Evolutionary conservation across 2,329 filamentous ascomycete species (phyloP).

Genomic region (Furcasterigmium furcatum): DNA sequence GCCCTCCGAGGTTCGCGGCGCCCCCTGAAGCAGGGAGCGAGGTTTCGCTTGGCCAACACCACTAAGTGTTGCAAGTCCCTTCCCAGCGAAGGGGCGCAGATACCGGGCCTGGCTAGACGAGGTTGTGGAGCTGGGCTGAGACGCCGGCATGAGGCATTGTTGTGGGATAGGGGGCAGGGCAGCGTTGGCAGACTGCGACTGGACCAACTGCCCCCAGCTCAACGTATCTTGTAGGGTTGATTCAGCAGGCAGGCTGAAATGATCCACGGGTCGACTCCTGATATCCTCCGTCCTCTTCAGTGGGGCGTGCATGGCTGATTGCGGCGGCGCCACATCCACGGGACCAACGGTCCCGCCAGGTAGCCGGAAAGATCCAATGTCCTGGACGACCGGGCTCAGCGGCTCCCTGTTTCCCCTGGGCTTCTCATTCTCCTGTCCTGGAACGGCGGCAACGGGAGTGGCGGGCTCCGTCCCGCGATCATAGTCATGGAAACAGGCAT

Average conservation of each 20-base stretch:
- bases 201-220: slow-evolving; percentile 42
- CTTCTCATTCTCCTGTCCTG: slow-evolving; percentile 50
- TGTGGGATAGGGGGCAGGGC: slow-evolving; percentile 43
- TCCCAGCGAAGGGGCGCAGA: slow-evolving; percentile 52
- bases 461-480: slow-evolving; percentile 23
- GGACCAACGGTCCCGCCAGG: slow-evolving; percentile 29
- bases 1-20: slow-evolving; percentile 13
- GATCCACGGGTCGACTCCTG: slow-evolving; percentile 14
- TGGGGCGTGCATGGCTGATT: slow-evolving; percentile 29
- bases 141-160: slow-evolving; percentile 43
- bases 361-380: slow-evolving; percentile 36
- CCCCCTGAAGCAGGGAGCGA: slow-evolving; percentile 26
- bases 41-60: slow-evolving; percentile 27
- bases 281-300: slow-evolving; percentile 23
- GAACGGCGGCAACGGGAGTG: slow-evolving; percentile 6
- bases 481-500: slow-evolving; percentile 60
- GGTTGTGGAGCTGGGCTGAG: slow-evolving; percentile 50
- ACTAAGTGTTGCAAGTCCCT: slow-evolving; percentile 51
- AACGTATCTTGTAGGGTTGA: slow-evolving; percentile 54
- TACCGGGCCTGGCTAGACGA: slow-evolving; percentile 49
- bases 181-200: slow-evolving; percentile 31
- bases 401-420: slow-evolving; percentile 45
- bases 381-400: slow-evolving; percentile 48
- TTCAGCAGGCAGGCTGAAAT: slow-evolving; percentile 24
- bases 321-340: slow-evolving; percentile 38